These are phyloP conservation scores for Rhododendron ferrugineum DNA, from an alignment of 148 eudicot genomes.

Conservation along the genomic window DNA sequence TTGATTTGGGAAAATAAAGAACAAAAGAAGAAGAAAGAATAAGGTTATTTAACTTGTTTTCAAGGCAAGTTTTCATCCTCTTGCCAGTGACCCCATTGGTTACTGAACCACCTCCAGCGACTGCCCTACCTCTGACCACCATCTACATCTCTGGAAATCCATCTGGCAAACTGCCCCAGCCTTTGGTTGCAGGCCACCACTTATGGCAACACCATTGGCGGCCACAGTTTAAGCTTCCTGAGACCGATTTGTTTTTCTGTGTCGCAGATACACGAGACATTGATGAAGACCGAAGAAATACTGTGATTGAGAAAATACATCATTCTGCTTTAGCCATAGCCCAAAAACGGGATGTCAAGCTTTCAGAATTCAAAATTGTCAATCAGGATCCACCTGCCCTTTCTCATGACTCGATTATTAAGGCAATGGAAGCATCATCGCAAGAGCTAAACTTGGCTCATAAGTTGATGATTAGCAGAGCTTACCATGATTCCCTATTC, in stretches of 20 bases:
- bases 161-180: background rate
- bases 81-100: background rate
- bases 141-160: background rate
- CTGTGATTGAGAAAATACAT: conserved; percentile 68
- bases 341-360: conserved; percentile 59
- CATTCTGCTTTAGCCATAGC: conserved; percentile 75
- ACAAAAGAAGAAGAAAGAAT: background rate
- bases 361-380: conserved; percentile 71
- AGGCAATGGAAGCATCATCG: conserved; percentile 75
- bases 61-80: background rate
- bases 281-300: conserved; percentile 72
- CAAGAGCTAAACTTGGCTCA: conserved; percentile 59
- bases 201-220: background rate
- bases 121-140: background rate
- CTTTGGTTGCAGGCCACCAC: background rate
- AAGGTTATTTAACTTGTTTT: background rate
- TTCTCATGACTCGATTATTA: conserved; percentile 59
- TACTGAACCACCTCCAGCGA: background rate
- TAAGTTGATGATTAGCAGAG: conserved; percentile 95
- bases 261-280: conserved; percentile 79
- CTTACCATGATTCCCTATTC: conserved; percentile 94
- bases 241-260: background rate
- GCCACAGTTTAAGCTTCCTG: background rate
- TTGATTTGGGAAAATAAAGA: background rate
- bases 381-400: conserved; percentile 96